These are phyloP conservation scores for Discostella pseudostelligera DNA, from an alignment of 108 stramenopile species.

Conservation along the genomic window DNA sequence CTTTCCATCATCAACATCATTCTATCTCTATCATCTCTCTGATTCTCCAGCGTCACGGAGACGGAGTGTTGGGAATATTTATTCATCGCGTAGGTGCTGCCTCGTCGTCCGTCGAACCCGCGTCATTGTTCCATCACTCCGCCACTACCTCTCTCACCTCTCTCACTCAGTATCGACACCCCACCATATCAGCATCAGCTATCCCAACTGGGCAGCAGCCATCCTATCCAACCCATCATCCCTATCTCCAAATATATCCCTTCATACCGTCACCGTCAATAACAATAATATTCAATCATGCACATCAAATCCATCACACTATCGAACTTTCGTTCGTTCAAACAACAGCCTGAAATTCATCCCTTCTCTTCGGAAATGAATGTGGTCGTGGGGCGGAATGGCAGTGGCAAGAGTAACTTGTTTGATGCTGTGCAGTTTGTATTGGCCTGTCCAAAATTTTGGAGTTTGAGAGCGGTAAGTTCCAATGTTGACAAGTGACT, in stretches of 20 bases:
- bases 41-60: too few relatives aligned
- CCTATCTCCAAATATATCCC: too few relatives aligned
- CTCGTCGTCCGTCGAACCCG: too few relatives aligned
- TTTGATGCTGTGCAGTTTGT: conserved; percentile 99
- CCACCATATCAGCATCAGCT: too few relatives aligned
- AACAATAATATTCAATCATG: conserved; percentile 65
- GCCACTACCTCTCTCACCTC: too few relatives aligned
- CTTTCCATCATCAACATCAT: not conserved
- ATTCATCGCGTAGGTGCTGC: too few relatives aligned
- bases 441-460: conserved; percentile 88
- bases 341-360: conserved; percentile 91
- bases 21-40: not conserved
- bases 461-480: conserved; percentile 81
- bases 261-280: not conserved
- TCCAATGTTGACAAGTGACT: too few relatives aligned
- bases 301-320: conserved; percentile 97
- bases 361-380: conserved; percentile 96
- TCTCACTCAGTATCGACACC: too few relatives aligned
- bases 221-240: too few relatives aligned
- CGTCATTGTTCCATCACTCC: too few relatives aligned
- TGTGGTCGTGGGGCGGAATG: conserved; percentile 93
- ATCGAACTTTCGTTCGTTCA: conserved; percentile 96
- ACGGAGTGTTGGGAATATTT: too few relatives aligned
- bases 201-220: too few relatives aligned
- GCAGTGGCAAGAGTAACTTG: conserved; percentile 94